These are phyloP conservation scores for Lasiodiplodia sp. DNA, from an alignment of 2,329 filamentous ascomycete species.

Conservation along the genomic window DNA sequence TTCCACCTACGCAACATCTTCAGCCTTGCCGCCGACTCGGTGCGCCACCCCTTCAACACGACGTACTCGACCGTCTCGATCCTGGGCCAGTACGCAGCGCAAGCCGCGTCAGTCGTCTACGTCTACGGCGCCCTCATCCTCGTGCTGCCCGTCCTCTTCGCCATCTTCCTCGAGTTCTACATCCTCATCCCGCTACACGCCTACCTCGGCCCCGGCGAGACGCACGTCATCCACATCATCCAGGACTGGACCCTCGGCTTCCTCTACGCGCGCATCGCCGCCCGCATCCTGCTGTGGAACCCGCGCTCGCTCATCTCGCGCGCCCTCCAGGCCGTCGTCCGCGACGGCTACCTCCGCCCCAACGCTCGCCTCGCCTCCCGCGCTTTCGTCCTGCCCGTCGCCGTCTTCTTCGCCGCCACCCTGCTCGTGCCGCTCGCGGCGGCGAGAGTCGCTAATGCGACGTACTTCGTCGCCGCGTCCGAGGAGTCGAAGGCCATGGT, in stretches of 20 bases:
- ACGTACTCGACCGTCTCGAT: conserved; percentile 33
- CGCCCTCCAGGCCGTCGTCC: conserved; percentile 76
- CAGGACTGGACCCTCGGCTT: conserved; percentile 95
- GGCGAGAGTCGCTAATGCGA: conserved; percentile 60
- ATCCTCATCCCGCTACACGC: conserved; percentile 86
- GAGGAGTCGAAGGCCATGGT: conserved; percentile 55
- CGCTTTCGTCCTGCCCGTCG: conserved; percentile 81
- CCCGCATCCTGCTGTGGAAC: conserved; percentile 72
- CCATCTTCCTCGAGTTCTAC: conserved; percentile 85
- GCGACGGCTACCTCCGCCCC: conserved; percentile 75
- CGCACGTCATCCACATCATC: conserved; percentile 82
- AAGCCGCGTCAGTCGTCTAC: conserved; percentile 69
- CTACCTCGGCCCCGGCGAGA: conserved; percentile 59
- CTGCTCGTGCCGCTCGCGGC: conserved; percentile 70
- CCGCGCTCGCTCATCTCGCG: conserved; percentile 74
- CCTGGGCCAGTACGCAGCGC: conserved; percentile 40
- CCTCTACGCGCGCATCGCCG: conserved; percentile 83
- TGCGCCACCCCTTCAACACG: conserved; percentile 42
- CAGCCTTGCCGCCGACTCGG: conserved; percentile 37
- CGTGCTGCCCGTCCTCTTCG: conserved; percentile 81
- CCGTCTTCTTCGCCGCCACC: conserved; percentile 67
- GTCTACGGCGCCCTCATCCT: conserved; percentile 76
- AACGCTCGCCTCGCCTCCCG: conserved; percentile 81
- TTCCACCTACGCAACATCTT: conserved; percentile 56
- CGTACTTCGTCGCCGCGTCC: conserved; percentile 49